Evolutionary conservation across 1,139 yeast genomes (phyloP).

Genomic region (Arxiozyma telluris): DNA sequence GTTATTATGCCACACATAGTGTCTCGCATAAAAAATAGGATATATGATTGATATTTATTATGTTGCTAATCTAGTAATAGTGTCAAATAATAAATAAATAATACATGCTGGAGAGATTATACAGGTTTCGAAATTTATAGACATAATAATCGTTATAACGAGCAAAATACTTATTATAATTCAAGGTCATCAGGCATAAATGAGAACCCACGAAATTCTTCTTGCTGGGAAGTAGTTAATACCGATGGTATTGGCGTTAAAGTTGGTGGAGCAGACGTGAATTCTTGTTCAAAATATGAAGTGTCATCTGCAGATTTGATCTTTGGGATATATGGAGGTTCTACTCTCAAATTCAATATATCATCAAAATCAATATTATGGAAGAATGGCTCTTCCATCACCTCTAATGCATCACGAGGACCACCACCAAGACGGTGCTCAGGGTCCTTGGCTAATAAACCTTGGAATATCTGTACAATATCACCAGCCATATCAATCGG

Average conservation of each 20-base stretch:
- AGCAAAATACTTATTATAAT: slow-evolving; percentile 10
- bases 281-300: slow-evolving; percentile 87
- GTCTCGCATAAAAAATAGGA: not conserved
- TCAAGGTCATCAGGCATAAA: slow-evolving; percentile 59
- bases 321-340: slow-evolving; percentile 80
- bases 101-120: not conserved
- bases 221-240: slow-evolving; percentile 82
- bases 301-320: slow-evolving; percentile 83
- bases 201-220: slow-evolving; percentile 93
- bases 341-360: slow-evolving; percentile 59
- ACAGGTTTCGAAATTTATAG: not conserved
- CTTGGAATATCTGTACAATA: slow-evolving; percentile 88
- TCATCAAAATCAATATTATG: slow-evolving; percentile 85
- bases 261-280: slow-evolving; percentile 90
- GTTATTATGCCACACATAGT: too few species aligned
- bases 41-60: not conserved
- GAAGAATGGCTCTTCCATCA: slow-evolving; percentile 93
- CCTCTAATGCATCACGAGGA: slow-evolving; percentile 79
- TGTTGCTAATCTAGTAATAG: not conserved
- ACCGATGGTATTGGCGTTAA: slow-evolving; percentile 90
- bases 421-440: slow-evolving; percentile 75
- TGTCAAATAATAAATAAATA: not conserved
- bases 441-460: slow-evolving; percentile 84
- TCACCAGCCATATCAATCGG: slow-evolving; percentile 98
- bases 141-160: not conserved